phyloP scores from a whole-genome alignment of 352 stramenopile species.

The Phytophthora capsici region DNA sequence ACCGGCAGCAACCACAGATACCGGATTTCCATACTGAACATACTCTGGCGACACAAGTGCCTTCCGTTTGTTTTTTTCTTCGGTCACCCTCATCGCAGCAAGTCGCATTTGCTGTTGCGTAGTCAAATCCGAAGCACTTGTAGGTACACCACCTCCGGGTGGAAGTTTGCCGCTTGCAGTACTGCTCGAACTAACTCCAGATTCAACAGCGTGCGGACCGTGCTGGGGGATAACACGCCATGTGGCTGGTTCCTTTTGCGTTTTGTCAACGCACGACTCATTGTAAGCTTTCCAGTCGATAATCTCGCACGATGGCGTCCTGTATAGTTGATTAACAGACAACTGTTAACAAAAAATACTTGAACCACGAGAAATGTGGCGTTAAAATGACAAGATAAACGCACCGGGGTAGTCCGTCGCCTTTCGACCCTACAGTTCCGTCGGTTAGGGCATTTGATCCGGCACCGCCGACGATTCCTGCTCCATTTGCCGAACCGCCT shows the following conservation, averaged over 20 bases:
- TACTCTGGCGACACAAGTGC: slow-evolving; percentile 85
- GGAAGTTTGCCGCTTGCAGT: slow-evolving; percentile 30
- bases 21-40: slow-evolving; percentile 65
- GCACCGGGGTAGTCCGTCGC: slow-evolving; percentile 39
- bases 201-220: slow-evolving; percentile 63
- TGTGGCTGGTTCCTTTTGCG: slow-evolving; percentile 62
- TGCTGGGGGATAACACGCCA: slow-evolving; percentile 86
- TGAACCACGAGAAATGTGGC: neutral
- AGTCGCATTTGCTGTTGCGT: slow-evolving; percentile 54
- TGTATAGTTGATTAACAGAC: slow-evolving; percentile 16
- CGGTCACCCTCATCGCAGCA: slow-evolving; percentile 47
- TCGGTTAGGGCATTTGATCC: slow-evolving; percentile 26
- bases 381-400: neutral
- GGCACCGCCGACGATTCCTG: slow-evolving; percentile 10
- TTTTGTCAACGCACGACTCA: slow-evolving; percentile 63
- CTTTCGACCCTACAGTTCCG: slow-evolving; percentile 15
- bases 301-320: slow-evolving; percentile 71
- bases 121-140: slow-evolving; percentile 27
- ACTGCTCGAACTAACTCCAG: slow-evolving; percentile 2
- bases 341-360: neutral
- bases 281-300: slow-evolving; percentile 91
- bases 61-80: slow-evolving; percentile 87
- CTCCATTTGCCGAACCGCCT: slow-evolving; percentile 21
- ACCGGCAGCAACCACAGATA: slow-evolving; percentile 12
- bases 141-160: slow-evolving; percentile 15